A percentile compares a stretch with the other conserved stretches of the same genome.
phyloP scores from a whole-genome alignment of 768 basidiomycete species.

The Mycena filopes region DNA sequence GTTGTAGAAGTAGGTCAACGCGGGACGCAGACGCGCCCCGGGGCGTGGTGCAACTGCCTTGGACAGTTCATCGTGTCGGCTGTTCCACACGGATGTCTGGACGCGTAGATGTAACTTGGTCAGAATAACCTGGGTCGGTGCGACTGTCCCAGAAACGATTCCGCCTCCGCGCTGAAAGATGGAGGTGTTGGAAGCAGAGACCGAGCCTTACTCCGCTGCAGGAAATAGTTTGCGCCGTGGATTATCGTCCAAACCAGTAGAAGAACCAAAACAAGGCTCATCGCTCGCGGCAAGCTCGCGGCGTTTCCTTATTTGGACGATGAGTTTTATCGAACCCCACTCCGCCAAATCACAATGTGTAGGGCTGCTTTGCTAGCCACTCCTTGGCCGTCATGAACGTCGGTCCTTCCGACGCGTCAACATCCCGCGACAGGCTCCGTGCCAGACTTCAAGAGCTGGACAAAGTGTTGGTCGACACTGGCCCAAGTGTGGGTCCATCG shows the following conservation, averaged over 20 bases:
- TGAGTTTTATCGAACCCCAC: not conserved
- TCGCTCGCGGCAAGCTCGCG: not conserved
- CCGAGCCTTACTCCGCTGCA: not conserved
- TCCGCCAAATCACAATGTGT: not conserved
- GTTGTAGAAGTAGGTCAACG: conserved; percentile 57
- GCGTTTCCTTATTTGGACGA: conserved; percentile 5
- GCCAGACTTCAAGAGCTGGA: not conserved
- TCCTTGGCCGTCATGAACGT: not conserved
- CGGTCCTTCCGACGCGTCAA: not conserved
- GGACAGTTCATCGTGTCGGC: conserved; percentile 56
- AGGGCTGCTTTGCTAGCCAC: not conserved
- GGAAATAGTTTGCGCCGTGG: conserved; percentile 22
- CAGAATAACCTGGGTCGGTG: conserved; percentile 38
- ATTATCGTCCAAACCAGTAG: conserved; percentile 26
- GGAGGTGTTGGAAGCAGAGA: conserved; percentile 10
- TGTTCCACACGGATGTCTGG: conserved; percentile 63
- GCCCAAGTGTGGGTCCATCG: conserved; percentile 13
- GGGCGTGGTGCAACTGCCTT: conserved; percentile 44
- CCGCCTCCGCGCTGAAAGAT: conserved; percentile 1
- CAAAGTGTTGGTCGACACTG: not conserved
- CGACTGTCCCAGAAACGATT: conserved; percentile 31
- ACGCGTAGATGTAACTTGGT: conserved; percentile 50
- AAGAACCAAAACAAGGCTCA: conserved; percentile 13
- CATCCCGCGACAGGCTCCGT: conserved; percentile 1
- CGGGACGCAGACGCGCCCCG: conserved; percentile 37